phyloP scores from a whole-genome alignment of 192 early-diverging fungal species.

The Linnemannia schmuckeri region DNA sequence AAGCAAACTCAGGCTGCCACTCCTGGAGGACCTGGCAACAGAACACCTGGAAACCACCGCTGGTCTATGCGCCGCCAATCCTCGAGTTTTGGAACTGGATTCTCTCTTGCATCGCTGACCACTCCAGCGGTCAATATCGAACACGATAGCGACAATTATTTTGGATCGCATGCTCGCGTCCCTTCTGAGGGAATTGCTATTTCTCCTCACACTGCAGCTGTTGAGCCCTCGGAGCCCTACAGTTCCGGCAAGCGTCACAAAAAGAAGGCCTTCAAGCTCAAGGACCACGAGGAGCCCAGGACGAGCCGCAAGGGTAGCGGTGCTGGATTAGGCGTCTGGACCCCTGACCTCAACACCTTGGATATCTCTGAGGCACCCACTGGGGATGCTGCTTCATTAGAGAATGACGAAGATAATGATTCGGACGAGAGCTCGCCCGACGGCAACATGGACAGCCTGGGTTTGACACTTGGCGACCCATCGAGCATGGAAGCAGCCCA shows the following conservation, averaged over 20 bases:
- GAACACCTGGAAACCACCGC: slow-evolving; percentile 49
- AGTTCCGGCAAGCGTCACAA: slow-evolving; percentile 25
- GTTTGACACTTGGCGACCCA: slow-evolving; percentile 76
- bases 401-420: slow-evolving; percentile 7
- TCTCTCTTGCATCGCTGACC: slow-evolving; percentile 15
- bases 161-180: slow-evolving; percentile 22
- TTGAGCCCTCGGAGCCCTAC: slow-evolving; percentile 34
- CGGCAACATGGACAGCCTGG: slow-evolving; percentile 54
- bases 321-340: slow-evolving; percentile 14
- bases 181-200: slow-evolving; percentile 4
- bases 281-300: slow-evolving; percentile 55
- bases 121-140: slow-evolving; percentile 27
- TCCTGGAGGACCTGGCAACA: slow-evolving; percentile 40
- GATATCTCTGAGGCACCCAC: slow-evolving; percentile 18
- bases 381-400: not conserved
- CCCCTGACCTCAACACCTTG: slow-evolving; percentile 7
- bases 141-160: slow-evolving; percentile 17
- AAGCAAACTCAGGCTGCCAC: slow-evolving; percentile 57
- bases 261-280: slow-evolving; percentile 53
- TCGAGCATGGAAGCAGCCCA: slow-evolving; percentile 68
- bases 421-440: slow-evolving; percentile 22
- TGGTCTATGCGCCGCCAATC: slow-evolving; percentile 28
- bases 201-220: slow-evolving; percentile 20
- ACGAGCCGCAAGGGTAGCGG: slow-evolving; percentile 14
- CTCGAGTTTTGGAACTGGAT: slow-evolving; percentile 10